These are phyloP conservation scores for Beauveria sp. DNA, from an alignment of 2,329 filamentous ascomycete genomes.

Conservation along the genomic window DNA sequence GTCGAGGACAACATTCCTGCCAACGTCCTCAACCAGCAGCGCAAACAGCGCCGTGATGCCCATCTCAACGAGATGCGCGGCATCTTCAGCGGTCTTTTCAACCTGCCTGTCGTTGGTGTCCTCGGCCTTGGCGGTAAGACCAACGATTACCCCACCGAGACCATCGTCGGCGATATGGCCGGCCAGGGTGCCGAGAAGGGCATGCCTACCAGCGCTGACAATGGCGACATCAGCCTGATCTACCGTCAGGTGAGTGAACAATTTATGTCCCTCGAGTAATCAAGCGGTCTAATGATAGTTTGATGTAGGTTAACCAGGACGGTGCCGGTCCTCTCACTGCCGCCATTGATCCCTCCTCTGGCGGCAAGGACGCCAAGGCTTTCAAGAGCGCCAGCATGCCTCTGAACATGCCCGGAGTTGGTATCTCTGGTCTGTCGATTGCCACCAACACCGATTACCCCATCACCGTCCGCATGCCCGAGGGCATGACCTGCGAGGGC, in stretches of 20 bases:
- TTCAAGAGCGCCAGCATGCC: constrained; percentile 50
- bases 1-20: constrained; percentile 28
- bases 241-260: constrained; percentile 40
- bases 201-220: constrained; percentile 52
- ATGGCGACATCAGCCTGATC: constrained; percentile 54
- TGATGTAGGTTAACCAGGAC: constrained; percentile 55
- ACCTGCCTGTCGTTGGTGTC: constrained; percentile 7
- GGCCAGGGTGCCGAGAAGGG: constrained; percentile 46
- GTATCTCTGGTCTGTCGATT: constrained; percentile 43
- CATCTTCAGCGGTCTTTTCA: constrained; percentile 15
- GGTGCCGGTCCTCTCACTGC: constrained; percentile 54
- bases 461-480: constrained; percentile 52
- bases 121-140: constrained; percentile 28
- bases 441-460: constrained; percentile 53
- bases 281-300: background rate
- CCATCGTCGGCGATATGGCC: constrained; percentile 43
- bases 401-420: constrained; percentile 49
- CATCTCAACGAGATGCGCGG: constrained; percentile 7
- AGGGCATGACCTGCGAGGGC: constrained; percentile 42
- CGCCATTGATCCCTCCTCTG: constrained; percentile 49
- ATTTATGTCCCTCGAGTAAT: background rate
- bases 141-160: constrained; percentile 36
- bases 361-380: constrained; percentile 47
- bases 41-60: constrained; percentile 10
- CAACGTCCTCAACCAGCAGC: background rate